These are phyloP conservation scores for Hericium erinaceus DNA, from an alignment of 768 basidiomycete species.

Conservation along the genomic window DNA sequence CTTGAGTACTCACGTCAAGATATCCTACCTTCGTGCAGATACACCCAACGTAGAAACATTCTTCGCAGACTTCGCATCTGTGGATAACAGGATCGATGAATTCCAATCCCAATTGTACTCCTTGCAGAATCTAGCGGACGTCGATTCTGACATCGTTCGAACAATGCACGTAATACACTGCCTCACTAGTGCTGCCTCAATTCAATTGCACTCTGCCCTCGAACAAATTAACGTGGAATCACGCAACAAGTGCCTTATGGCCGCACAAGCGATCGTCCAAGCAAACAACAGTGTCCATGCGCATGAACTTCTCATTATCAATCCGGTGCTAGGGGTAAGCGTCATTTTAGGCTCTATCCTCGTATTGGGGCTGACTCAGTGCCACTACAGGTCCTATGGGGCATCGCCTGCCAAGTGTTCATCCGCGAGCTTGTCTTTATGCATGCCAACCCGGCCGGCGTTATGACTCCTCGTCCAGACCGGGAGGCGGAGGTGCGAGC, in stretches of 20 bases:
- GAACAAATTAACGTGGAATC: slow-evolving; percentile 6
- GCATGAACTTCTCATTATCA: not conserved
- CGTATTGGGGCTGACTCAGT: not conserved
- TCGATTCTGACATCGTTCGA: slow-evolving; percentile 9
- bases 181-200: slow-evolving; percentile 16
- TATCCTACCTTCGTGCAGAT: not conserved
- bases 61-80: slow-evolving; percentile 16
- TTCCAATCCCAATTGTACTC: slow-evolving; percentile 17
- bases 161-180: not conserved
- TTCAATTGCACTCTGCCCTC: slow-evolving; percentile 22
- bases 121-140: slow-evolving; percentile 9
- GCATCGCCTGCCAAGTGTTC: not conserved
- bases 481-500: slow-evolving; percentile 6
- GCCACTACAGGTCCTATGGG: slow-evolving; percentile 6
- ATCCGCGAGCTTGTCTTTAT: slow-evolving; percentile 10
- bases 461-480: not conserved
- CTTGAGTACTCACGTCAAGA: not conserved
- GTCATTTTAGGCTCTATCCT: not conserved
- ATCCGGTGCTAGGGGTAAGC: slow-evolving; percentile 5
- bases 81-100: slow-evolving; percentile 22
- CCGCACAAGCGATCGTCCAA: slow-evolving; percentile 7
- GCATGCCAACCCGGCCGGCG: slow-evolving; percentile 5
- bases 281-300: slow-evolving; percentile 1
- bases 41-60: slow-evolving; percentile 11
- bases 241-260: slow-evolving; percentile 11